Conservation (phyloP, 257 asterid genomes). For the Ajuga chamaepitys region DNA sequence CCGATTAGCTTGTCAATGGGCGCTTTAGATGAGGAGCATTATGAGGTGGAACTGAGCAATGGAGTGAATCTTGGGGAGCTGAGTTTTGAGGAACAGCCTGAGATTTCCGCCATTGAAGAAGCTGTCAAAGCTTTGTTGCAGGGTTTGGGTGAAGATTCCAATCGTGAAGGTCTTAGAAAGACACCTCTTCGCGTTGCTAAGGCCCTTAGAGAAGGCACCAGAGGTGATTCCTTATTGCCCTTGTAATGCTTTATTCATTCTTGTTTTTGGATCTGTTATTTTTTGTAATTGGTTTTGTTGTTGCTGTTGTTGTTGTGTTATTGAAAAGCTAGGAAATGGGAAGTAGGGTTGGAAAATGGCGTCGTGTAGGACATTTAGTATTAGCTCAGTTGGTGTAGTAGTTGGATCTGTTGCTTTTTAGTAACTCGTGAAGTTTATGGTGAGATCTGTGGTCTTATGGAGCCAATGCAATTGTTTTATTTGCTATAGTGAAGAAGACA, state of each 20-base stretch:
- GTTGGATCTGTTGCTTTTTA: slow-evolving; percentile 15
- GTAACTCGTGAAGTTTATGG: background rate
- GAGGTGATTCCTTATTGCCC: slow-evolving; percentile 40
- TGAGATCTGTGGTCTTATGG: background rate
- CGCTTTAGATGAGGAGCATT: slow-evolving; percentile 77
- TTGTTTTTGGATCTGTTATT: background rate
- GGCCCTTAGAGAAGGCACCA: slow-evolving; percentile 76
- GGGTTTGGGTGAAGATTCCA: slow-evolving; percentile 80
- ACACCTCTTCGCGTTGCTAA: slow-evolving; percentile 94
- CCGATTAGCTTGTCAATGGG: slow-evolving; percentile 57
- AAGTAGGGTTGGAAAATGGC: too few relatives aligned
- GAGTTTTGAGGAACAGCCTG: slow-evolving; percentile 47
- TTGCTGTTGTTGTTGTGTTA: background rate
- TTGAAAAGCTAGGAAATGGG: background rate
- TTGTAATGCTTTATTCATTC: background rate
- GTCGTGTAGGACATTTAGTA: background rate
- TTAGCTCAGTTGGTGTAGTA: background rate
- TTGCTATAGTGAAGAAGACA: background rate
- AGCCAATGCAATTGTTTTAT: background rate
- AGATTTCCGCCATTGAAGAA: slow-evolving; percentile 54
- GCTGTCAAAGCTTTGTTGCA: slow-evolving; percentile 78
- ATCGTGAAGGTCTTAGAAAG: slow-evolving; percentile 69
- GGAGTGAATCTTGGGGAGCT: slow-evolving; percentile 50
- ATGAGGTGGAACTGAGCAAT: slow-evolving; percentile 43
- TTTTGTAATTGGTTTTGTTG: too few relatives aligned